Evolutionary conservation across 352 stramenopile genomes (phyloP), one percentile per base, ranked within the genome.

Genomic region (Elongisporangium anandrum): DNA sequence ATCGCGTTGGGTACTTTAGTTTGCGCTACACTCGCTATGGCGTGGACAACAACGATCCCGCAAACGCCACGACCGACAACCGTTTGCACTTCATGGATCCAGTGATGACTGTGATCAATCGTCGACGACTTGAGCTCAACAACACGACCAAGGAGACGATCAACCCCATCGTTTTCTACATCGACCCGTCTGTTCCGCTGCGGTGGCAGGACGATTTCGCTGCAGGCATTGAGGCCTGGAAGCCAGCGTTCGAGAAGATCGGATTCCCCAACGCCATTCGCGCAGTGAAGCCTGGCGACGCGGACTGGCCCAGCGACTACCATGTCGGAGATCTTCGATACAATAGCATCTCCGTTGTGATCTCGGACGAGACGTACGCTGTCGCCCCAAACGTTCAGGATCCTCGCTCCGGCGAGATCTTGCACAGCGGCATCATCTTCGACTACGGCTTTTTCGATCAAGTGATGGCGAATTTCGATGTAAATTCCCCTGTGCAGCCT

Each of bases 361-460:
- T 94, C 57, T 88, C 79, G 39, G 77, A 90, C 19, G n/a, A 73
- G 13, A 89, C 81, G 9, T 95, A 94, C 26, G 85, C 86, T 0
- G 61, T 85, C 10, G 86, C 81, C 0, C 81, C 85, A 6, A 72
- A 64, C 0, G 66, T 93, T n/a, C 75, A 87, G 17, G 86, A 96
- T 55, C 84, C 85, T 15, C 77, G 87, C 9, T 92, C 72, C 4
- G 85, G 89, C 0, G 87, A 97, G 72, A 97, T 96, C 29, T 66
- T 97, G 8, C 79, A 92, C 66, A 93, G 81, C 57, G 79, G 90
- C 56, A 95, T 96, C 56, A 68, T 85, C 9, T 93, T 96, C 26
- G 85, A 92, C 55, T 90, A 91, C 59, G 87, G 86, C 0, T 97
- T 94, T 68, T 87, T 96, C 59, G 75, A 94, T 26, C 71, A 74